phyloP scores from a whole-genome alignment of 345 rosid species.

The Rhodamnia rubescens region DNA sequence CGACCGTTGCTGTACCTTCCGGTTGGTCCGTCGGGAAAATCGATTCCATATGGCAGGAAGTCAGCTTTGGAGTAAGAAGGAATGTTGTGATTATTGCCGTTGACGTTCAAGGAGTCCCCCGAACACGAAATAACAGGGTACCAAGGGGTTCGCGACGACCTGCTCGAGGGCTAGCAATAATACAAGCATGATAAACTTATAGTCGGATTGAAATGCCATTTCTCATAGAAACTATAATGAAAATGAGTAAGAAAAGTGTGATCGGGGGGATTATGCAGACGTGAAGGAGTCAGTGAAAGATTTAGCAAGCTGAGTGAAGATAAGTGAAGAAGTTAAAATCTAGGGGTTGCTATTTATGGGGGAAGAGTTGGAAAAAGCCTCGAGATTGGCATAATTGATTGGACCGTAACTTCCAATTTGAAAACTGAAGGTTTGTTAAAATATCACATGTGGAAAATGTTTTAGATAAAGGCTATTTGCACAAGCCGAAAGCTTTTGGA shows the following conservation, averaged over 20 bases:
- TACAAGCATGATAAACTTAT: not conserved
- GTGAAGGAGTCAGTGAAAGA: not conserved
- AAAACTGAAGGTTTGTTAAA: too few species aligned
- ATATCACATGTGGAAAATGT: too few species aligned
- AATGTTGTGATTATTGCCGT: constrained; percentile 13
- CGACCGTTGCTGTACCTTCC: constrained; percentile 20
- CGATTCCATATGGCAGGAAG: constrained; percentile 12
- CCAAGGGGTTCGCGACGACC: not conserved
- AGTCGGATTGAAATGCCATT: not conserved
- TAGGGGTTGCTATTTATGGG: not conserved
- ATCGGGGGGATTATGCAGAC: not conserved
- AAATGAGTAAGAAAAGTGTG: too few species aligned
- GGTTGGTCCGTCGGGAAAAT: constrained; percentile 9
- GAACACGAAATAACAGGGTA: constrained; percentile 22
- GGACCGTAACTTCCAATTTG: not conserved
- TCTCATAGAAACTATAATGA: not conserved
- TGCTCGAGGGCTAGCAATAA: not conserved
- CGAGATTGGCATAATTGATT: not conserved
- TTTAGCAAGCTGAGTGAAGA: not conserved
- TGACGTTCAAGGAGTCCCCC: constrained; percentile 18
- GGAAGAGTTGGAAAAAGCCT: not conserved
- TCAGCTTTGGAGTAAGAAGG: not conserved
- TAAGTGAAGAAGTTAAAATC: not conserved
- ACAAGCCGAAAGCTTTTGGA: not conserved
- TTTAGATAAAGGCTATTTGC: too few species aligned